Base-by-base conservation (phyloP, 2,329 filamentous ascomycete species). In the Ilyonectria sp. region DNA sequence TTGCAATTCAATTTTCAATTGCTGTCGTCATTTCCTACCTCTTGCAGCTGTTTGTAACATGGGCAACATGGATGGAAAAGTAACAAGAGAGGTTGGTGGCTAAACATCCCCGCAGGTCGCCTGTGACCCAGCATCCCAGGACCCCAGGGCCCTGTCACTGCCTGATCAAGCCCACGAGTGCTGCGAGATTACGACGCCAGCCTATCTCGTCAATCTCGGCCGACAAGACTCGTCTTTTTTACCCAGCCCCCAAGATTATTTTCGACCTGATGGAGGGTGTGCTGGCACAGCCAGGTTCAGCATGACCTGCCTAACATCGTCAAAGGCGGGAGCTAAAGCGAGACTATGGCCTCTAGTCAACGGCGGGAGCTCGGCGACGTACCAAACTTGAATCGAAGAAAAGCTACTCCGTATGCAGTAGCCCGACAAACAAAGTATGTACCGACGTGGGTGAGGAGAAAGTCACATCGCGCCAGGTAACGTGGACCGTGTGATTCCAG, bases 321-420 rank as follows among this genome's bases (percentile, higher is more conserved):
- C 60, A 63, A 40, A 55, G 57, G 65, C 65, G 65, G 65, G 65
- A 67, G 50, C 65, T 67, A 67, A 63, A 46, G 60, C 53, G 44
- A 63, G 47, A 47, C 59, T 59, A 59, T 21, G 46, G 29, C 33
- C 31, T 60, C 55, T 64, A 60, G 50, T 31, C 37, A 53, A 52
- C 47, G 37, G 55, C 29, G 54, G 50, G 55, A 37, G 65, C 58
- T 60, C 65, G 55, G 60, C 40, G 56, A 62, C 44, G 59, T 17
- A 29, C 44, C 54, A 54, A 40, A 47, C 53, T 44, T 57, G 53
- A 35, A 29, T 47, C 19, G n/a, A 47, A n/a, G 31, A 55, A 55
- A 23, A 37, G 37, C 47, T 54, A 26, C 46, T 59, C 23, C 57
- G 26, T 60, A 40, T 50, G 44, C n/a, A 29, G 59, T 44, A 19